phyloP scores from a whole-genome alignment of 1,139 yeast species.

The Candida freyschussii region DNA sequence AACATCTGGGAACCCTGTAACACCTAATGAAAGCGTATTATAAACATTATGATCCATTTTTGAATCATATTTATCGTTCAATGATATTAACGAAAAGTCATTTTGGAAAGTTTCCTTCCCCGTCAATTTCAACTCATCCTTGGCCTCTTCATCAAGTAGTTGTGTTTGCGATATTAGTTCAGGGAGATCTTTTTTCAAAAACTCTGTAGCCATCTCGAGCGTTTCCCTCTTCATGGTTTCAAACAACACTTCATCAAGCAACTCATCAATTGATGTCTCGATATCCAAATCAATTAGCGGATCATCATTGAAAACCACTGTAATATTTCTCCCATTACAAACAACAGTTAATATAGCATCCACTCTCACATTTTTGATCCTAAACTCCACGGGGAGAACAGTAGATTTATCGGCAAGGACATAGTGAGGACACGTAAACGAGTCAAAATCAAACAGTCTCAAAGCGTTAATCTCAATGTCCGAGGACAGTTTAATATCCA shows the following conservation, averaged over 20 bases:
- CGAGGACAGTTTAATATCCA: constrained; percentile 17
- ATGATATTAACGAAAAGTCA: constrained; percentile 2
- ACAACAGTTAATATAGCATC: constrained; percentile 22
- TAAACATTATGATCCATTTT: constrained; percentile 7
- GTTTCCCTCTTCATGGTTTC: constrained; percentile 19
- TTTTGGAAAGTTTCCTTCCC: neutral
- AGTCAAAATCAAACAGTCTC: constrained; percentile 22
- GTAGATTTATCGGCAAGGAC: constrained; percentile 22
- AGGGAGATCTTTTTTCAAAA: constrained; percentile 23
- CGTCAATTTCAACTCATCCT: neutral
- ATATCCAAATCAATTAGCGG: constrained; percentile 21
- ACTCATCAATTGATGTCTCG: constrained; percentile 23
- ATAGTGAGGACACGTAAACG: constrained; percentile 24
- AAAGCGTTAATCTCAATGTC: constrained; percentile 23
- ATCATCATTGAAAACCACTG: constrained; percentile 24
- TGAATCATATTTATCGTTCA: neutral
- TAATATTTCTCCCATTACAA: constrained; percentile 18
- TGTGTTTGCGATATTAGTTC: constrained; percentile 15
- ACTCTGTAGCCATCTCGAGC: constrained; percentile 15
- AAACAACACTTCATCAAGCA: constrained; percentile 22
- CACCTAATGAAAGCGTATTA: constrained; percentile 19
- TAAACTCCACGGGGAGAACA: constrained; percentile 23
- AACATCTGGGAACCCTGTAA: constrained; percentile 16
- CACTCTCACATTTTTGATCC: constrained; percentile 14
- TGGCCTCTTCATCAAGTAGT: constrained; percentile 13